Evolutionary conservation across 2,329 filamentous ascomycete species (phyloP), one percentile per base, ranked within the genome.

Genomic region (Fusarium udum): DNA sequence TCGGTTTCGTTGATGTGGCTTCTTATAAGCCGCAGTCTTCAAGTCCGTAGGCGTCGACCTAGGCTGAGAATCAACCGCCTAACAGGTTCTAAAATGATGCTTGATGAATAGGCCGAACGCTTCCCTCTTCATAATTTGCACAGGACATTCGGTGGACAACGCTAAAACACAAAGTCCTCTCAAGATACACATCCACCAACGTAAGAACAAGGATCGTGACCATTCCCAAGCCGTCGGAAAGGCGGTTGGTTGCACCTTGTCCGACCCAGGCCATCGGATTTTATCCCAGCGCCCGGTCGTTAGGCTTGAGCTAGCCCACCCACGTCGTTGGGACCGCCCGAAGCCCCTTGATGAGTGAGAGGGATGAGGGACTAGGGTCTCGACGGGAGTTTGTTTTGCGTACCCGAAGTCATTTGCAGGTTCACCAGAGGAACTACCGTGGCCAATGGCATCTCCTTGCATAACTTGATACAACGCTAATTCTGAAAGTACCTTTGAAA

Each of bases 211-310:
- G 43, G 65, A 61, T 67, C 65, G 63, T 67, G 69, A 40, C 66
- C 72, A 67, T 72, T 69, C 70, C 74, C 76, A 75, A 69, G 57
- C 56, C 61, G 53, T 64, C 71, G 74, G 75, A 73, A 71, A 70
- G 71, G 59, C 53, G 67, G 60, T 60, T 70, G 62, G 64, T 42
- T 67, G 61, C 59, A 65, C 61, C 66, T 65, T 73, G 61, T 74
- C 71, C 61, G 69, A 76, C 69, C 76, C 76, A 78, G 64, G 71
- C 75, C 67, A 66, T 60, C 75, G 76, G 76, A 75, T 75, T 74
- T 67, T 61, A 71, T 71, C 73, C 76, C 71, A 76, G 71, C 61
- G 65, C 71, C 75, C 65, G 71, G 71, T 61, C 61, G 43, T 61
- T 46, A 46, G 61, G 55, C 49, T 70, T 57, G 36, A 72, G 68